Evolutionary conservation across 305 asterid genomes (phyloP), one percentile per base, ranked within the genome.

Genomic region (Fraxinus floribunda): DNA sequence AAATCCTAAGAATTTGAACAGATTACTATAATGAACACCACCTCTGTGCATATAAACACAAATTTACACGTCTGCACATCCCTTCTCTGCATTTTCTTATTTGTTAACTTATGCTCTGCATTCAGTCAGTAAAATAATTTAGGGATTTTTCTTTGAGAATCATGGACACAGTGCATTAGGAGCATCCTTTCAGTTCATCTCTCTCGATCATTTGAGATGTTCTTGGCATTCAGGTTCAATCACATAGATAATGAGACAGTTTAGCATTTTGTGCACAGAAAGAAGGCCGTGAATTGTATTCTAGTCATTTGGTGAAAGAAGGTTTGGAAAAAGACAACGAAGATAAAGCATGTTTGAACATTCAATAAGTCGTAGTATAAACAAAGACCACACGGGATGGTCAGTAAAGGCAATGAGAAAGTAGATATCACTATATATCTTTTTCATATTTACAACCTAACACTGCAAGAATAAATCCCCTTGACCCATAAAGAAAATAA

Each of bases 401-500:
- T 30, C 34, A 24, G 5, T 64, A 24, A 11, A 22, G 73, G 73
- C 73, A 64, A 64, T 64, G 73, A 64, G 73, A 64, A 64, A 18
- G 4, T 20, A 15, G 73, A 22, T 7, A 24, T 9, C 35, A 24
- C 8, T 64, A 64, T 24, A 64, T 22, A 24, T 64, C 34, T 7
- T 22, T 30, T 24, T 30, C 16, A 64, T 26, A 64, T 64, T 64
- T 64, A 24, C 72, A 64, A 64, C 26, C 26, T n/a, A 64, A 24
- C 34, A 64, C 72, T 64, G 32, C 72, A 20, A 62, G 16, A 64
- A 8, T 64, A 22, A 64, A 22, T 24, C 8, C 32, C 15, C 73
- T 70, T 64, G 80, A 46, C 39, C n/a, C 64, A 77, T 20, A 32
- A 46, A 62, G 70, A 41, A 39, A 77, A 85, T 30, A 15, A 55